Conservation (phyloP, 2,329 filamentous ascomycete genomes). For the Cordyceps cateniannulata region DNA sequence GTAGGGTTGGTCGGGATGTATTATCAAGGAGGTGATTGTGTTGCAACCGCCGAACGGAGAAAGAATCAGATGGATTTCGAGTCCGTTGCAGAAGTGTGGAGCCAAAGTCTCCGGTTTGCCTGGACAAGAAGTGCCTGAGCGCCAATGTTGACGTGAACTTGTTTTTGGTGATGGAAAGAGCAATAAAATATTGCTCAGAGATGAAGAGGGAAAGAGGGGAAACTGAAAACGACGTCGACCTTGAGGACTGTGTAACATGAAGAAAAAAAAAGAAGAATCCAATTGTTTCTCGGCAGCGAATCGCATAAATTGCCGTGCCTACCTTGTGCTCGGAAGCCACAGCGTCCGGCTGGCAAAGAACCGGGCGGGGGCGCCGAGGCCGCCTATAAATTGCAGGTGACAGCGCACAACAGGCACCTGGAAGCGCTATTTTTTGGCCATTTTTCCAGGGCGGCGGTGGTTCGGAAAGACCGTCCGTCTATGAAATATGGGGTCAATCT, state of each 20-base stretch:
- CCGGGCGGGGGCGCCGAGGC: slow-evolving; percentile 2
- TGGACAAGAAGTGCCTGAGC: neutral
- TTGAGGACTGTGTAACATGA: neutral
- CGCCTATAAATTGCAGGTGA: slow-evolving; percentile 2
- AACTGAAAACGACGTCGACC: neutral
- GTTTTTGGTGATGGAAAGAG: neutral
- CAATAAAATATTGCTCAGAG: neutral
- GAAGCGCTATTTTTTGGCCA: neutral
- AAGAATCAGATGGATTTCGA: slow-evolving; percentile 9
- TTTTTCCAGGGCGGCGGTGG: neutral
- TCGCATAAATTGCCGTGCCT: neutral
- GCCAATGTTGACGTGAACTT: neutral
- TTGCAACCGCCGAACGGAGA: neutral
- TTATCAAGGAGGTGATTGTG: neutral
- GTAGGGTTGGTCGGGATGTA: neutral
- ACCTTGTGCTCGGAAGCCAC: neutral
- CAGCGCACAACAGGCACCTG: neutral
- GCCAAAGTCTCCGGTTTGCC: neutral
- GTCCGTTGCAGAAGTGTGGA: slow-evolving; percentile 3
- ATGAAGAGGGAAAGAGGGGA: neutral
- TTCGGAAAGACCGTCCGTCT: neutral
- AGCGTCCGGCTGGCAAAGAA: neutral
- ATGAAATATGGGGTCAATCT: neutral
- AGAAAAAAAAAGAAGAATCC: neutral
- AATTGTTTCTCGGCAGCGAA: neutral